Evolutionary conservation across 805 yeast species (phyloP), one percentile per base, ranked within the genome.

Genomic region (Clavispora vitiphila): DNA sequence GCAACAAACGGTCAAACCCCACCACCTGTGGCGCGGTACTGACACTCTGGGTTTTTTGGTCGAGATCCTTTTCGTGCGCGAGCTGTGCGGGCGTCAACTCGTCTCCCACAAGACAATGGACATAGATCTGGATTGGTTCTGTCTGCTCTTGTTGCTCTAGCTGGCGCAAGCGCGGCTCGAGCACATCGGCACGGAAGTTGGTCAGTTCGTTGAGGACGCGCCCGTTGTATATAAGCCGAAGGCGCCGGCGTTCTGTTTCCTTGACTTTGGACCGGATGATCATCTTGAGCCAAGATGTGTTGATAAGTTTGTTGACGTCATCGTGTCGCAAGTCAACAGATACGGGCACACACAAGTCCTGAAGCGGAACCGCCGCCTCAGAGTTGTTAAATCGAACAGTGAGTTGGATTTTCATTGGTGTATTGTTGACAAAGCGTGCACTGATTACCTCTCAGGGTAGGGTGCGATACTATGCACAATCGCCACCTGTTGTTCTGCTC

Each of bases 1-100:
- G 78, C 14, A 89, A 70, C 39, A 90, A 67, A 32, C 96, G 65
- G 60, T 90, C 96, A 59, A 90, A 87, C 2, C 97, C 96, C 12
- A 81, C 76, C 3, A 83, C 81, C 11, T 87, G 89, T 1, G 86
- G 87, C 4, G 57, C 53, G 0, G 85, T 80, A 2, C 76, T 61
- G 24, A 65, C 68, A 15, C 55, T 55, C 15, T 79, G 84, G 8
- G 73, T 76, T 40, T 56, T 54, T 39, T 64, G 65, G 54, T 84
- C 90, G 38, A 77, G 51, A 38, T 73, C 75, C 38, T 72, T 78
- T 51, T 86, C 95, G 34, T 76, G 67, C 1, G 65, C 69, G 22
- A 86, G 60, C 54, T 83, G 86, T 12, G 70, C 76, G 0, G 62
- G 56, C 0, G 77, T 66, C 31, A 85, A 55, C 11, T 69, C 73